Conservation (phyloP, 75 land plant species). For the Sequoia sempervirens region DNA sequence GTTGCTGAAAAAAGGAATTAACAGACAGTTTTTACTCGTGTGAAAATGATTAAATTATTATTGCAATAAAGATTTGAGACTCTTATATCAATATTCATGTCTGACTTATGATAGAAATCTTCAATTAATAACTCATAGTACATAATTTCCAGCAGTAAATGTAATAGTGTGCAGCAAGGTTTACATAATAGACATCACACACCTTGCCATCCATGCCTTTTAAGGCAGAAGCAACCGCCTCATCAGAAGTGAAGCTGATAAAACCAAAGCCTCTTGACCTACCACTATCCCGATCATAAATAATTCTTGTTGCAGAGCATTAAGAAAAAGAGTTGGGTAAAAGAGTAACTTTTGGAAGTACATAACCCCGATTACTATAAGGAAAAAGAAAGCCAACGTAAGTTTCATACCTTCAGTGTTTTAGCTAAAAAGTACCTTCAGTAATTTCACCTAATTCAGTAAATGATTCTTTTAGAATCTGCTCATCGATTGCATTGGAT, state of each 20-base stretch:
- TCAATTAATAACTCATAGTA: background rate
- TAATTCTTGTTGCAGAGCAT: constrained; percentile 32
- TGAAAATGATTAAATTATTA: background rate
- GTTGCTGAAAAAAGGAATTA: constrained; percentile 6
- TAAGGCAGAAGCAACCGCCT: constrained; percentile 37
- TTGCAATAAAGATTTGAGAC: background rate
- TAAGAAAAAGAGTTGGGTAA: background rate
- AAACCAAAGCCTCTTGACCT: constrained; percentile 72
- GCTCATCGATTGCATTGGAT: constrained; percentile 10
- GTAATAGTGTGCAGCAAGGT: constrained; percentile 3
- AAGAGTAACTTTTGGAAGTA: background rate
- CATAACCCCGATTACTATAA: background rate
- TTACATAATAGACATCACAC: background rate
- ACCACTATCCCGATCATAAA: constrained; percentile 49
- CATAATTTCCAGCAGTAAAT: background rate
- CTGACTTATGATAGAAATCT: background rate
- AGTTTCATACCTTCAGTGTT: constrained; percentile 4
- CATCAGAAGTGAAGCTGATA: constrained; percentile 27
- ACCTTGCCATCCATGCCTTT: constrained; percentile 40
- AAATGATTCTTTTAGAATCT: constrained; percentile 8
- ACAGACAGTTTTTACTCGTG: background rate
- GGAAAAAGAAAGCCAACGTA: background rate
- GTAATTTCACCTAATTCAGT: constrained; percentile 16
- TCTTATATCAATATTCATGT: background rate
- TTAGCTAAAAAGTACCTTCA: constrained; percentile 13